Evolutionary conservation across 129 eudicot species (phyloP).

Genomic region (Pseudognaphalium luteoalbum): DNA sequence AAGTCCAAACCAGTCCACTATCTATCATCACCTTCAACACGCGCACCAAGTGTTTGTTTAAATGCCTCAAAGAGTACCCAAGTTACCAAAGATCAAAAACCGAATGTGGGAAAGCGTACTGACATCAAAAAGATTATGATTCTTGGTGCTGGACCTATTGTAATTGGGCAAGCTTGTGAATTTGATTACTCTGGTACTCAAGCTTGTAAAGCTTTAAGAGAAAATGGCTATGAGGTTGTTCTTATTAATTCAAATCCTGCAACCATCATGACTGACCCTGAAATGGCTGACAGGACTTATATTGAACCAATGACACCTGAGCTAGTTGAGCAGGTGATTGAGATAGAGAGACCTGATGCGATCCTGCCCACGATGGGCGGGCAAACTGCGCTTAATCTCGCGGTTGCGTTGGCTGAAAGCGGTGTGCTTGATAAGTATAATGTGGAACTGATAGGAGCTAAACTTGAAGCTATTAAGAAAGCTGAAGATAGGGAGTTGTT

Average conservation of each 20-base stretch:
- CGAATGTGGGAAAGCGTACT: slow-evolving; percentile 66
- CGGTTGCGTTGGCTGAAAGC: slow-evolving; percentile 91
- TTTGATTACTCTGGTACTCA: slow-evolving; percentile 97
- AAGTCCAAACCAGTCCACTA: slow-evolving; percentile 11
- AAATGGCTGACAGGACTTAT: slow-evolving; percentile 87
- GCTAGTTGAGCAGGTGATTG: slow-evolving; percentile 77
- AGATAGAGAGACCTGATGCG: slow-evolving; percentile 90
- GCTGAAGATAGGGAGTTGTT: slow-evolving; percentile 97
- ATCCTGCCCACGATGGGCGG: slow-evolving; percentile 97
- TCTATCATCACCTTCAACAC: slow-evolving; percentile 1
- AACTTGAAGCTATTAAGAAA: slow-evolving; percentile 88
- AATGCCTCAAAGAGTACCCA: slow-evolving; percentile 22
- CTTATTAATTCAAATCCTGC: slow-evolving; percentile 91
- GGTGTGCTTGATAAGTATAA: slow-evolving; percentile 81
- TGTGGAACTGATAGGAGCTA: slow-evolving; percentile 92
- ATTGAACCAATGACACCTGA: slow-evolving; percentile 95
- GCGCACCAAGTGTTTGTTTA: not conserved
- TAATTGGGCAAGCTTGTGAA: slow-evolving; percentile 96
- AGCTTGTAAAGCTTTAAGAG: slow-evolving; percentile 89
- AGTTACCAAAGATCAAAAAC: not conserved
- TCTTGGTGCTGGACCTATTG: slow-evolving; percentile 91
- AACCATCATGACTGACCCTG: slow-evolving; percentile 98
- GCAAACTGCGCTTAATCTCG: slow-evolving; percentile 92
- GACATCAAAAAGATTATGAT: slow-evolving; percentile 95
- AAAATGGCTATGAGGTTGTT: slow-evolving; percentile 88